Evolutionary conservation across 352 stramenopile species (phyloP), one percentile per base, ranked within the genome.

Genomic region (Lagenidium sp.): DNA sequence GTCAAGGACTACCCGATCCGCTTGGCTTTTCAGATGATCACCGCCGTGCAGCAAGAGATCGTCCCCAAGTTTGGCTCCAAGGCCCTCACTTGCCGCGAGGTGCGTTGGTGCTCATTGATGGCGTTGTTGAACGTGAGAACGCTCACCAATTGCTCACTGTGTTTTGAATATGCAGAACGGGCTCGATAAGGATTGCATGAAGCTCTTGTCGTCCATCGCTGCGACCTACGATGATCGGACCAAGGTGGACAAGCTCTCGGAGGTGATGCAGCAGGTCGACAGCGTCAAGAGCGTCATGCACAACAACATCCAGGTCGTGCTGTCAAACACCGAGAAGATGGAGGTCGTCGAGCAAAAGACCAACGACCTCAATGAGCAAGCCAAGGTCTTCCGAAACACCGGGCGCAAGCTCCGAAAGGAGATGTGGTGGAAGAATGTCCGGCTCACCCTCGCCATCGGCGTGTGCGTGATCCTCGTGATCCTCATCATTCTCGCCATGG

Each of bases 351-450:
- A 93, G 53, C 77, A 90, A 46, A 93, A 90, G 57, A 86, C 77
- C 36, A 90, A 86, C 47, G 80, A 90, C 51, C 63, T 93, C 38
- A 90, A 82, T 53, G 77, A 90, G 48, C 80, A 93, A 39, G 80
- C 77, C 52, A 93, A 90, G 47, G 75, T 90, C 28, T 93, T 90
- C 36, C 73, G 76, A 42, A 90, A 90, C 59, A 87, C 70, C 7
- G 75, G 80, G 3, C 79, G 77, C 36, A 85, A 87, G 47, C 50
- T 93, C 36, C 72, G 73, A 34, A 76, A 77, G 40, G 58, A 69
- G 30, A 89, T 93, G 77, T 90, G 78, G 77, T 90, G 77, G 80
- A 88, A 89, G 53, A 90, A 93, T 58, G 63, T 87, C 46, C 76
- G 79, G 38, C 61, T 90, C 39, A 89, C 66, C 44, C 67, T 93